Percentiles rank a stretch among this genome's conserved stretches.
Evolutionary conservation across 2,329 filamentous ascomycete genomes (phyloP).

Genomic region (Claviceps fusiformis): DNA sequence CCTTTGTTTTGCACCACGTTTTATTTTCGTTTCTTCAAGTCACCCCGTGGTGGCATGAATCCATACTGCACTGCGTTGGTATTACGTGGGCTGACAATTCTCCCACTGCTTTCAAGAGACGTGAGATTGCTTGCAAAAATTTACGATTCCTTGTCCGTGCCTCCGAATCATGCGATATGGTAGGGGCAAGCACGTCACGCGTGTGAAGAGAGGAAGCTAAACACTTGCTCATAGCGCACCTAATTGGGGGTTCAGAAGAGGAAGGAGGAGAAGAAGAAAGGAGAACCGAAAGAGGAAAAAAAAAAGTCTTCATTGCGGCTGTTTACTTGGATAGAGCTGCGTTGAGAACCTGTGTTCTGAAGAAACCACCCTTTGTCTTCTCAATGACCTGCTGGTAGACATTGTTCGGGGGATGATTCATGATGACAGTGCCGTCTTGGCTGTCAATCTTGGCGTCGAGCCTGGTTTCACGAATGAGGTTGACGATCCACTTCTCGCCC

Average conservation of each 20-base stretch:
- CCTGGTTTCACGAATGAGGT: conserved; percentile 92
- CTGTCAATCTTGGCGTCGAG: conserved; percentile 99
- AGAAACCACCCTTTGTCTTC: conserved; percentile 97
- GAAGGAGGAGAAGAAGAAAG: not conserved
- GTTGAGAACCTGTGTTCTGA: conserved; percentile 88
- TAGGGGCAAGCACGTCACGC: not conserved
- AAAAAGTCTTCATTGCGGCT: not conserved
- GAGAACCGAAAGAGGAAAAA: too few relatives aligned
- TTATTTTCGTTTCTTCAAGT: too few relatives aligned
- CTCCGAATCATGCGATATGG: not conserved
- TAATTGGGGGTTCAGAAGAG: not conserved
- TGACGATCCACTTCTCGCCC: conserved; percentile 99
- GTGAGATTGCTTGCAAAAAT: not conserved
- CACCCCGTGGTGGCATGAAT: too few relatives aligned
- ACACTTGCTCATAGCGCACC: not conserved
- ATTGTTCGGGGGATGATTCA: conserved; percentile 98
- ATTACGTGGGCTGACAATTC: too few relatives aligned
- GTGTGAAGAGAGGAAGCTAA: not conserved
- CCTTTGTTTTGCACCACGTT: too few relatives aligned
- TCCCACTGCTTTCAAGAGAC: not conserved
- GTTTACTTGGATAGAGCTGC: conserved; percentile 43
- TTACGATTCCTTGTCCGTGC: not conserved
- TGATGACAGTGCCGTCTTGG: conserved; percentile 94
- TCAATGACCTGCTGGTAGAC: conserved; percentile 99
- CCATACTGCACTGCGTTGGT: too few relatives aligned